Base-by-base conservation (phyloP, 176 grass and related monocot species). In the Triticum dicoccoides region DNA sequence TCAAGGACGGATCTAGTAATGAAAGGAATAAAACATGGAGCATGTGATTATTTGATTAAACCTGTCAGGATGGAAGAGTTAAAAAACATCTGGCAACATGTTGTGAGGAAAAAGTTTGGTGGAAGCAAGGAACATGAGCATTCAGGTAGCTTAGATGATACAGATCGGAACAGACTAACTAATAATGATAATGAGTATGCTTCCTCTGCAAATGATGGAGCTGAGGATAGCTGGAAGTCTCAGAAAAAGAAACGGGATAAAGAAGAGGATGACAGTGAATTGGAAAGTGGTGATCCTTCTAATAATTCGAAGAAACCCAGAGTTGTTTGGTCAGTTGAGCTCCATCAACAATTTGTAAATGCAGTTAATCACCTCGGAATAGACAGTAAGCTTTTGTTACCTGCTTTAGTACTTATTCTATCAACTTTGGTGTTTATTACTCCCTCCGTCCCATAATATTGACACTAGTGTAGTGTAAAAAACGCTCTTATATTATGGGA, bases 11-110 rank as follows among this genome's bases (percentile, higher is more conserved):
- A 88, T 89, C 86, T 94, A 70, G 97, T 99, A 54, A 99, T 99
- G 97, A 94, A 99, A 91, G 97, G 97, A 89, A 96, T 99, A 83
- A 97, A 96, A 18, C 97, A 99, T 64, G 97, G 97, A 8, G 97
- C 97, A 17, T 99, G 97, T 65, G 97, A 99, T 83, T 99, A 94
- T 88, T 94, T 99, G 83, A 88, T 92, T 45, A 99, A 99, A 80
- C 97, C 97, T 1, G 97, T 97, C 27, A 93, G 97, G 78, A 90
- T 97, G 94, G 97, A 96, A 80, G 97, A 99, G 80, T 64, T 99
- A 49, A 96, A 96, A 87, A 99, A 99, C 66, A 99, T 99, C 69
- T 99, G 97, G 97, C 97, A 99, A 85, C 97, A 99, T 87, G 97
- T 99, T 80, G 32, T 99, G 47, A 89, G 97, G 87, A 99, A 96